Percentiles rank a stretch among this genome's conserved stretches.
These are phyloP conservation scores for Dendrobium chrysotoxum DNA, from an alignment of 106 monocot species.

Conservation along the genomic window DNA sequence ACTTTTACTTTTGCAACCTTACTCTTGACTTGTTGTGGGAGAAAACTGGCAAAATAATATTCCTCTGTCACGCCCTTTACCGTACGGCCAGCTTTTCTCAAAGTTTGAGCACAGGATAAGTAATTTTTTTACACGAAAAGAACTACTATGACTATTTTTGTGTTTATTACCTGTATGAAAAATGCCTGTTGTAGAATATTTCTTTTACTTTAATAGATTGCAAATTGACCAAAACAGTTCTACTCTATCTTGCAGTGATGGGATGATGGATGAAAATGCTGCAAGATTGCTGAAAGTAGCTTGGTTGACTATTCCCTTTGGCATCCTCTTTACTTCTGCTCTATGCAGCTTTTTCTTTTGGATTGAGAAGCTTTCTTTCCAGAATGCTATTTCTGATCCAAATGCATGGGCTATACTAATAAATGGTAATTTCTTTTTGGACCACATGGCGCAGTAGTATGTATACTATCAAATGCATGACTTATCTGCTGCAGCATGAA, in stretches of 20 bases:
- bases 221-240: constrained; percentile 6
- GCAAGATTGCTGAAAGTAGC: constrained; percentile 56
- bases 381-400: constrained; percentile 50
- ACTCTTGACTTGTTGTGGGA: background rate
- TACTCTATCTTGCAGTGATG: constrained; percentile 42
- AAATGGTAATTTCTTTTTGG: constrained; percentile 49
- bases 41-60: background rate
- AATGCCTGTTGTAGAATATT: background rate
- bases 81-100: background rate
- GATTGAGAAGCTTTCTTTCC: constrained; percentile 20
- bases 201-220: background rate
- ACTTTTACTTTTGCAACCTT: too few species aligned
- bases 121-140: background rate
- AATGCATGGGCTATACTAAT: constrained; percentile 71
- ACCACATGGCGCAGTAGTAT: background rate
- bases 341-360: constrained; percentile 46
- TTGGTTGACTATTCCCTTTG: constrained; percentile 75
- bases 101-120: background rate
- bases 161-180: constrained; percentile 6
- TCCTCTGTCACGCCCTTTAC: background rate
- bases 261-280: constrained; percentile 47
- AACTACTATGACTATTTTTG: background rate
- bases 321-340: constrained; percentile 43
- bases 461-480: background rate
- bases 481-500: too few species aligned